Percentiles rank a stretch among this genome's conserved stretches.
phyloP scores from a whole-genome alignment of 371 early-diverging fungal genomes.

The Synchytrium microbalum region DNA sequence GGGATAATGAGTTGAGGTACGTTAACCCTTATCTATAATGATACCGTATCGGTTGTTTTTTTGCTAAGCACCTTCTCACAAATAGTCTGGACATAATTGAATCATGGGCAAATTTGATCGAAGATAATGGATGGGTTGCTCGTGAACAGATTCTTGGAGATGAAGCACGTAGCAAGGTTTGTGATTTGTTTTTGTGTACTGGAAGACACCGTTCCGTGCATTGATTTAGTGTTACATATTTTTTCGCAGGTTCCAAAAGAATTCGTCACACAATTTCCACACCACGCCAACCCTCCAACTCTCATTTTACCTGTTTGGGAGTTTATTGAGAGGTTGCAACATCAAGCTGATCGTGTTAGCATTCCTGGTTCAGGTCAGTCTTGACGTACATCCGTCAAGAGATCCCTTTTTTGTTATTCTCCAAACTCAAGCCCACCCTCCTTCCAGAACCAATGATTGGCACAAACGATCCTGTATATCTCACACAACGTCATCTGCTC shows the following conservation, averaged over 20 bases:
- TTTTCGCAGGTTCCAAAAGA: constrained; percentile 67
- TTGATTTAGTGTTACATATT: background rate
- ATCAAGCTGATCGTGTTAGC: constrained; percentile 7
- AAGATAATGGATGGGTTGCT: constrained; percentile 85
- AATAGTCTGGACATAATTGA: constrained; percentile 64
- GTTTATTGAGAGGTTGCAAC: constrained; percentile 41
- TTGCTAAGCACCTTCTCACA: constrained; percentile 11
- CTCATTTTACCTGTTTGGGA: constrained; percentile 61
- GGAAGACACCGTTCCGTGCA: background rate
- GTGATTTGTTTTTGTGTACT: background rate
- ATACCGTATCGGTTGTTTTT: background rate
- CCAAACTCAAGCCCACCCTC: no score
- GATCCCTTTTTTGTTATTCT: no score
- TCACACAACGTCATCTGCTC: constrained; percentile 43
- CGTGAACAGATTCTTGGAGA: constrained; percentile 92
- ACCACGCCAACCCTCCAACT: constrained; percentile 92
- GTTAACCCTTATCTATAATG: background rate
- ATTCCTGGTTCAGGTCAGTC: no score
- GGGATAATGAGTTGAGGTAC: constrained; percentile 73
- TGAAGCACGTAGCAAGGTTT: constrained; percentile 80
- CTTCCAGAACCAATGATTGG: background rate
- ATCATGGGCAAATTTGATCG: constrained; percentile 75
- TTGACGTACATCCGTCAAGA: no score
- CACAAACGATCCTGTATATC: constrained; percentile 21
- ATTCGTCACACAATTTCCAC: constrained; percentile 87